phyloP scores from a whole-genome alignment of 495 filamentous ascomycete species.

The Polyplosphaeria fusca region DNA sequence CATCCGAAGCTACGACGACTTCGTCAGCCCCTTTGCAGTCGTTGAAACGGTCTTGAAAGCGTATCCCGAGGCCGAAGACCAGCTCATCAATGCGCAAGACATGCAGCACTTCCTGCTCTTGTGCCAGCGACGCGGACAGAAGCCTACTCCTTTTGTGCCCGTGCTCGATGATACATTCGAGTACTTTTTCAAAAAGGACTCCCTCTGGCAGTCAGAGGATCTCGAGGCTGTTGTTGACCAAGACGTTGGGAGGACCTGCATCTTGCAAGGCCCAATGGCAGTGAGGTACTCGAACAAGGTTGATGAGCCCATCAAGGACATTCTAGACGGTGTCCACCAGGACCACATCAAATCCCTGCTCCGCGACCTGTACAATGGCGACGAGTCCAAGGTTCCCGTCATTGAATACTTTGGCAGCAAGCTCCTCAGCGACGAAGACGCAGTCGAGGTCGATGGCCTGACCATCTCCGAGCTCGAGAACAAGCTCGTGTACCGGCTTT shows the following conservation, averaged over 20 bases:
- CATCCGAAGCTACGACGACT: conserved; percentile 80
- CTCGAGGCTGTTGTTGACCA: conserved; percentile 92
- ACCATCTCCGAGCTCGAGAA: conserved; percentile 68
- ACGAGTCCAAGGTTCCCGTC: conserved; percentile 71
- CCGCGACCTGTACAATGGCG: conserved; percentile 72
- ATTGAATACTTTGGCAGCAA: conserved; percentile 95
- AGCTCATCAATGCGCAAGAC: conserved; percentile 96
- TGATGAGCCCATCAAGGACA: conserved; percentile 90
- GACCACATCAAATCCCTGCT: conserved; percentile 77
- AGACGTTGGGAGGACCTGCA: conserved; percentile 91
- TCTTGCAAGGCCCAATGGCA: conserved; percentile 92
- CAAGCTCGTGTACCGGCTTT: conserved; percentile 77
- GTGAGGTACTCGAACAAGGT: conserved; percentile 83
- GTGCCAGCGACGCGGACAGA: conserved; percentile 90
- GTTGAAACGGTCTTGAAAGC: conserved; percentile 74
- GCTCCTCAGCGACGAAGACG: conserved; percentile 50
- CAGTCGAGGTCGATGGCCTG: conserved; percentile 73
- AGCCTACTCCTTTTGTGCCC: conserved; percentile 94
- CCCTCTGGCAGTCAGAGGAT: conserved; percentile 98
- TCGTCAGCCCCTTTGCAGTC: conserved; percentile 74
- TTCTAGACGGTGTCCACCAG: conserved; percentile 83
- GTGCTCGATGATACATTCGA: conserved; percentile 92
- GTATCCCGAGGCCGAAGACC: conserved; percentile 80
- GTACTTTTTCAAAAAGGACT: conserved; percentile 99
- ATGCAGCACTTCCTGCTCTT: conserved; percentile 92